These are phyloP conservation scores for Barnettozyma wickerhamii DNA, from an alignment of 805 yeast genomes.

Conservation along the genomic window DNA sequence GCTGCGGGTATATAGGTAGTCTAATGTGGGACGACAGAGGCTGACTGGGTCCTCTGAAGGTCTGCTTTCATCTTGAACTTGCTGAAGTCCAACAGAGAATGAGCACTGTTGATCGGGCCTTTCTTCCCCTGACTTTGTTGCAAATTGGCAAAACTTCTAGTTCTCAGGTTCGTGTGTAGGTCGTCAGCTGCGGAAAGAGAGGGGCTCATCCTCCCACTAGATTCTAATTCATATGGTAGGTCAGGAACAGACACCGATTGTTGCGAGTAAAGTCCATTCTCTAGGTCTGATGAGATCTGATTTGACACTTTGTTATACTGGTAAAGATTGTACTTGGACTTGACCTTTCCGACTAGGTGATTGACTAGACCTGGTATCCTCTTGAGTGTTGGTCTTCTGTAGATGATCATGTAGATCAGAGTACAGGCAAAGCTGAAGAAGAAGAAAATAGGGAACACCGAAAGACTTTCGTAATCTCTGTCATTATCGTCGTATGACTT, in stretches of 20 bases:
- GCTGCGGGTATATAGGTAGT: no score
- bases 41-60: conserved; percentile 2
- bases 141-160: conserved; percentile 22
- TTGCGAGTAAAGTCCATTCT: conserved; percentile 16
- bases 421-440: conserved; percentile 4
- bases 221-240: conserved; percentile 4
- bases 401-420: conserved; percentile 10
- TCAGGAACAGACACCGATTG: conserved; percentile 2
- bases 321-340: conserved; percentile 16
- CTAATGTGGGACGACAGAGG: background rate
- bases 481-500: conserved; percentile 2
- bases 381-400: conserved; percentile 11
- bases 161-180: conserved; percentile 17
- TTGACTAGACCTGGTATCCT: conserved; percentile 14
- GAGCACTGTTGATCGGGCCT: conserved; percentile 9
- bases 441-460: conserved; percentile 10
- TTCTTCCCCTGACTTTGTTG: no score
- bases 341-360: conserved; percentile 13
- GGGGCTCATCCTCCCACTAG: conserved; percentile 23
- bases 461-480: conserved; percentile 5
- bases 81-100: conserved; percentile 20
- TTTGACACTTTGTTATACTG: conserved; percentile 18
- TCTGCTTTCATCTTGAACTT: conserved; percentile 13
- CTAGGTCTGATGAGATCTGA: conserved; percentile 19
- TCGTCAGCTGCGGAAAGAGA: conserved; percentile 12